phyloP scores from a whole-genome alignment of 148 eudicot species.

The Amaranthus cruentus region DNA sequence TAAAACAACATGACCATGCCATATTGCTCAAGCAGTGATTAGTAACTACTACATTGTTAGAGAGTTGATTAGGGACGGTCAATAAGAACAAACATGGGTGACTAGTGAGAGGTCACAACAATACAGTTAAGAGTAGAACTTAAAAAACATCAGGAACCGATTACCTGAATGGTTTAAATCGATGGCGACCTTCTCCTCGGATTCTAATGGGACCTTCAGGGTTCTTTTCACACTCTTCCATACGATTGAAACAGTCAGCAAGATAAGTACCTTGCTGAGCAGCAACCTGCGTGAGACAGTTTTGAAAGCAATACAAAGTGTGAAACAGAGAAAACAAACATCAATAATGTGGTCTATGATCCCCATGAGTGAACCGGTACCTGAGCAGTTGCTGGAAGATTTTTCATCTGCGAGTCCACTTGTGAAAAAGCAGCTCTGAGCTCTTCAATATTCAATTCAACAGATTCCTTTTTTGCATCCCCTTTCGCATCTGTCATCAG shows the following conservation, averaged over 20 bases:
- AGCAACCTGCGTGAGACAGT: constrained; percentile 54
- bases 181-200: constrained; percentile 76
- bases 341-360: background rate
- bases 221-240: constrained; percentile 66
- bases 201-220: constrained; percentile 86
- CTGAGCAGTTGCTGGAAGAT: constrained; percentile 92
- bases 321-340: background rate
- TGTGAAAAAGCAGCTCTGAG: constrained; percentile 63
- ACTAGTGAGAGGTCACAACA: background rate
- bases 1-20: too few relatives aligned
- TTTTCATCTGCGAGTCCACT: constrained; percentile 77
- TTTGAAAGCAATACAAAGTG: background rate
- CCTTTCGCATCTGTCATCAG: constrained; percentile 60
- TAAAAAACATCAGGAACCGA: background rate
- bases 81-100: background rate
- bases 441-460: constrained; percentile 73
- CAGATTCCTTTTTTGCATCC: constrained; percentile 56
- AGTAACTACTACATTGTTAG: constrained; percentile 2
- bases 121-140: background rate
- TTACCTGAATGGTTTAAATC: constrained; percentile 83
- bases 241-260: constrained; percentile 80
- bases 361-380: constrained; percentile 23
- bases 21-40: background rate
- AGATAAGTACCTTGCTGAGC: constrained; percentile 83
- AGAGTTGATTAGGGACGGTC: background rate